These are phyloP conservation scores for Elsinoe necatrix DNA, from an alignment of 2,329 filamentous ascomycete genomes.

Conservation along the genomic window DNA sequence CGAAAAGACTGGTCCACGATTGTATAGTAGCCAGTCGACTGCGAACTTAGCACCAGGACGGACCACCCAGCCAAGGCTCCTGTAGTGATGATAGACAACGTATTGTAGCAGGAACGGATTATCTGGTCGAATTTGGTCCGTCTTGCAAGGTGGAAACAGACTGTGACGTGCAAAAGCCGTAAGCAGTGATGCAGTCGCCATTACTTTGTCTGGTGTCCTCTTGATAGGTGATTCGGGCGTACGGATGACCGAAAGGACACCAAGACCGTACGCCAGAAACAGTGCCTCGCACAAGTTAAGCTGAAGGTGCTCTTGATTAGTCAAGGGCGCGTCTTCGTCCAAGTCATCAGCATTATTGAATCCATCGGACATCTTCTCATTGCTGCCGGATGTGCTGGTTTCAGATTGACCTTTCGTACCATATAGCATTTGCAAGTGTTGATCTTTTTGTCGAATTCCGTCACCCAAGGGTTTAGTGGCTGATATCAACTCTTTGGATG, in stretches of 20 bases:
- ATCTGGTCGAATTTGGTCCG: constrained; percentile 54
- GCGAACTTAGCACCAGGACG: constrained; percentile 90
- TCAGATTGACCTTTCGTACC: not conserved
- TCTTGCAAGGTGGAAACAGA: constrained; percentile 23
- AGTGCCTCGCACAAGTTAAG: constrained; percentile 84
- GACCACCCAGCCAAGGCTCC: constrained; percentile 89
- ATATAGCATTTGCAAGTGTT: not conserved
- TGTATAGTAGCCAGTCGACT: constrained; percentile 89
- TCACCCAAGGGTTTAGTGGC: not conserved
- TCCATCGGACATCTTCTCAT: constrained; percentile 10
- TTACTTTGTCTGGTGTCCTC: constrained; percentile 29
- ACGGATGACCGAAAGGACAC: constrained; percentile 53
- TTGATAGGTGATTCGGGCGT: constrained; percentile 31
- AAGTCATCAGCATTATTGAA: constrained; percentile 26
- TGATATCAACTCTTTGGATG: not conserved
- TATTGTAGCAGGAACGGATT: constrained; percentile 82
- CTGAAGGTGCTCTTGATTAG: constrained; percentile 77
- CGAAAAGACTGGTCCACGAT: constrained; percentile 83
- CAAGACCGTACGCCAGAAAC: constrained; percentile 76
- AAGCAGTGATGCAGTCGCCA: constrained; percentile 29
- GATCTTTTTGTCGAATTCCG: not conserved
- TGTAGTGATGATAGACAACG: constrained; percentile 89
- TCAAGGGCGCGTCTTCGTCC: constrained; percentile 6
- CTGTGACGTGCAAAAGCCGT: constrained; percentile 47
- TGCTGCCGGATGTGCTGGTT: not conserved